These are phyloP conservation scores for Inga leiocalycina DNA, from an alignment of 306 rosid genomes.

Conservation along the genomic window DNA sequence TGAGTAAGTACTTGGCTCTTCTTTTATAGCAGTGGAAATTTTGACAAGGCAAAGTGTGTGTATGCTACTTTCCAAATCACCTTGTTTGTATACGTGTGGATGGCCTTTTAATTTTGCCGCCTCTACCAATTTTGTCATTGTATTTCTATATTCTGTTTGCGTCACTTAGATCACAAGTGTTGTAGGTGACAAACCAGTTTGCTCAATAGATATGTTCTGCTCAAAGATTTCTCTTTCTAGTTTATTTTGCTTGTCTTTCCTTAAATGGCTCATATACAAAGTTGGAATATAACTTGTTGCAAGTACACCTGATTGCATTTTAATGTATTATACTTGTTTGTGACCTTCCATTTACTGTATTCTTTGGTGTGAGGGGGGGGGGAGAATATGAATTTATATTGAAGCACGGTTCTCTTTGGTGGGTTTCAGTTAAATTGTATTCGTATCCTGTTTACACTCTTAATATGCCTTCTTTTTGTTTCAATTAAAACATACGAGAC, in stretches of 20 bases:
- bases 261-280: slow-evolving; percentile 1
- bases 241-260: slow-evolving; percentile 17
- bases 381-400: not conserved
- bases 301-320: slow-evolving; percentile 17
- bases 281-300: not conserved
- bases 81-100: not conserved
- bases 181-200: not conserved
- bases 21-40: slow-evolving; percentile 20
- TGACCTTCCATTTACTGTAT: slow-evolving; percentile 18
- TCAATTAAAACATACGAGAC: not conserved
- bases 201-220: not conserved
- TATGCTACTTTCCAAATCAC: not conserved
- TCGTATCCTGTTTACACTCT: slow-evolving; percentile 6
- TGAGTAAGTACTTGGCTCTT: slow-evolving; percentile 53
- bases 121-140: not conserved
- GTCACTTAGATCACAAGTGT: not conserved
- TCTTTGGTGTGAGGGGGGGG: slow-evolving; percentile 1
- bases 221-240: not conserved
- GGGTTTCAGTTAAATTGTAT: slow-evolving; percentile 1
- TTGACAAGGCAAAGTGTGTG: not conserved
- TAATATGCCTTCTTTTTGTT: not conserved
- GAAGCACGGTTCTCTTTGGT: slow-evolving; percentile 11
- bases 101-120: slow-evolving; percentile 2
- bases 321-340: not conserved
- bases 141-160: not conserved